Conservation (phyloP, 345 rosid genomes). For the Jatropha curcas region DNA sequence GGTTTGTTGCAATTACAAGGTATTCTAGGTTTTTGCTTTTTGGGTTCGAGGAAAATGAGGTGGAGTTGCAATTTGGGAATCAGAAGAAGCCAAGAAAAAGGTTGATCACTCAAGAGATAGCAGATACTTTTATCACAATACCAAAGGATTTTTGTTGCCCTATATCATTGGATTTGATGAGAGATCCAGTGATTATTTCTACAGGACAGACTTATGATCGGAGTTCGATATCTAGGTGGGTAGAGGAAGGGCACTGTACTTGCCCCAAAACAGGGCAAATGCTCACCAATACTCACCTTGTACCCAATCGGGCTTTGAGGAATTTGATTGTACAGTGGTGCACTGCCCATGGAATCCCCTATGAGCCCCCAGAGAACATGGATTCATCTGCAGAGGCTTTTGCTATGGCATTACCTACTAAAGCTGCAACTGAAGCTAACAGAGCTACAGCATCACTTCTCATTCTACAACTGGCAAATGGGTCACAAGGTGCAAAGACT, state of each 20-base stretch:
- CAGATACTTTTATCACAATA: conserved; percentile 57
- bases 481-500: conserved; percentile 62
- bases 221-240: conserved; percentile 81
- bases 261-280: conserved; percentile 91
- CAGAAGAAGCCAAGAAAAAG: conserved; percentile 61
- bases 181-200: conserved; percentile 83
- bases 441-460: conserved; percentile 72
- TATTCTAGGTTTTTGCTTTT: conserved; percentile 76
- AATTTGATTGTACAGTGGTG: conserved; percentile 88
- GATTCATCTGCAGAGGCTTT: conserved; percentile 59
- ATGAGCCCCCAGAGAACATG: conserved; percentile 48
- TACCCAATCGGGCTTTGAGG: conserved; percentile 84
- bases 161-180: conserved; percentile 83
- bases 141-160: conserved; percentile 92
- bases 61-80: conserved; percentile 40
- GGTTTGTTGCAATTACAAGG: conserved; percentile 73
- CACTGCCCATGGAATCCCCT: conserved; percentile 63
- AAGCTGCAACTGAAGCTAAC: conserved; percentile 79
- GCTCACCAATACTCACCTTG: conserved; percentile 60
- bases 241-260: conserved; percentile 84
- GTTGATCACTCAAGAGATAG: conserved; percentile 69
- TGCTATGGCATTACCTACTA: conserved; percentile 58
- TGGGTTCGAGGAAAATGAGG: conserved; percentile 68
- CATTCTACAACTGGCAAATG: conserved; percentile 61
- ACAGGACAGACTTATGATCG: conserved; percentile 94